These are phyloP conservation scores for Blumeria hordei DNA, from an alignment of 2,329 filamentous ascomycete genomes.

Conservation along the genomic window DNA sequence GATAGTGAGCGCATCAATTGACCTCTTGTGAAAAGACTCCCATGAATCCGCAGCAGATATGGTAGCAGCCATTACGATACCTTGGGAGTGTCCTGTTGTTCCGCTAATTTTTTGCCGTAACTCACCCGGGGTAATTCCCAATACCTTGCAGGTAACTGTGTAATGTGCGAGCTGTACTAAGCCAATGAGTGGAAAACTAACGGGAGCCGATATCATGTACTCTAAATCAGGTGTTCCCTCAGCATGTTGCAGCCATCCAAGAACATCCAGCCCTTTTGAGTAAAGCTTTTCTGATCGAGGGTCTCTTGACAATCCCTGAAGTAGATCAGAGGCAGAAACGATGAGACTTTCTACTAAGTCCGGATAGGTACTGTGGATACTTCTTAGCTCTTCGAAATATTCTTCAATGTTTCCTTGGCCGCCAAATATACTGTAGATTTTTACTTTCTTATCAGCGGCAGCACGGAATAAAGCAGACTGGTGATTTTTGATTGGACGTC, in stretches of 20 bases:
- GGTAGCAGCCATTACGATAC: slow-evolving; percentile 76
- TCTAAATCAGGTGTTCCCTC: slow-evolving; percentile 83
- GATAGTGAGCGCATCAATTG: slow-evolving; percentile 62
- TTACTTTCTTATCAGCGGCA: slow-evolving; percentile 58
- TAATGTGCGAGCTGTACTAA: slow-evolving; percentile 93
- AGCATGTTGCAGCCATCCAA: slow-evolving; percentile 74
- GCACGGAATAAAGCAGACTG: slow-evolving; percentile 83
- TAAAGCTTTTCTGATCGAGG: slow-evolving; percentile 84
- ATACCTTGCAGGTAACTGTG: slow-evolving; percentile 72
- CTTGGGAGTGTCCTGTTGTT: slow-evolving; percentile 89
- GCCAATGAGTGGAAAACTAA: slow-evolving; percentile 90
- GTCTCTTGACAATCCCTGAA: slow-evolving; percentile 66
- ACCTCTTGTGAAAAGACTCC: slow-evolving; percentile 69
- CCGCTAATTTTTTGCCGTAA: slow-evolving; percentile 67
- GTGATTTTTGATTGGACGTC: slow-evolving; percentile 71
- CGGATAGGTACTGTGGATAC: slow-evolving; percentile 76
- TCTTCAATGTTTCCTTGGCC: slow-evolving; percentile 98
- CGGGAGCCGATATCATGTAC: slow-evolving; percentile 80
- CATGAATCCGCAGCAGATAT: slow-evolving; percentile 79
- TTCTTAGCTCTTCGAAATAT: slow-evolving; percentile 92
- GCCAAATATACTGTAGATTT: slow-evolving; percentile 83
- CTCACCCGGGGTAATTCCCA: slow-evolving; percentile 74
- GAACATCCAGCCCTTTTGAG: slow-evolving; percentile 84
- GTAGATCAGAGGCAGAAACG: slow-evolving; percentile 53
- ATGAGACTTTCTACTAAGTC: slow-evolving; percentile 77